These are phyloP conservation scores for Albifimbria verrucaria DNA, from an alignment of 2,329 filamentous ascomycete species.

Conservation along the genomic window DNA sequence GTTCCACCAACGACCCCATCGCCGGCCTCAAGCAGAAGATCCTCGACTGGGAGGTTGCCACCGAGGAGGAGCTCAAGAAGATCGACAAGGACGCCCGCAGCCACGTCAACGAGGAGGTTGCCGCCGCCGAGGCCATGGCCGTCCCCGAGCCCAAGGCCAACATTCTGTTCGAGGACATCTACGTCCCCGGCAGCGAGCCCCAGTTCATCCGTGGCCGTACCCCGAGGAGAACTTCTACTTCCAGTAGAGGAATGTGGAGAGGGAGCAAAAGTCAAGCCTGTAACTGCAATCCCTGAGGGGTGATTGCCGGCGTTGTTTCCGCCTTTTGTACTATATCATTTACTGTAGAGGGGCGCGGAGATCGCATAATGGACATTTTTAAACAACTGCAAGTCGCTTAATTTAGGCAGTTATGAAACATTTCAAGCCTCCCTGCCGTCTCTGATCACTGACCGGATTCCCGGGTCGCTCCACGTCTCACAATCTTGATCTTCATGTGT, in stretches of 20 bases:
- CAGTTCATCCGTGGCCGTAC: constrained; percentile 83
- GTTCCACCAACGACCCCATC: constrained; percentile 97
- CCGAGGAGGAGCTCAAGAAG: constrained; percentile 92
- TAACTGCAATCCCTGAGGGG: neutral
- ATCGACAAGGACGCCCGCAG: constrained; percentile 91
- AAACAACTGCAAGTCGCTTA: constrained; percentile 6
- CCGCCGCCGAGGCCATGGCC: constrained; percentile 83
- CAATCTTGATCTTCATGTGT: no score
- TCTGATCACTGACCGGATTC: no score
- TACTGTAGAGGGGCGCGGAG: constrained; percentile 18
- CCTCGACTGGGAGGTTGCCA: constrained; percentile 87
- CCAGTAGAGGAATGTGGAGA: constrained; percentile 32
- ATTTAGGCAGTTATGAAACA: no score
- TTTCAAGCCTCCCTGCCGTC: no score
- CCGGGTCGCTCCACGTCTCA: no score
- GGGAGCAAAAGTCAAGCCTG: neutral
- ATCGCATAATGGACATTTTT: constrained; percentile 8
- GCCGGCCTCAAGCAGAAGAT: constrained; percentile 98
- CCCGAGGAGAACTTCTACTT: constrained; percentile 94
- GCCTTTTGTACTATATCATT: constrained; percentile 20
- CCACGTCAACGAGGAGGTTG: constrained; percentile 86
- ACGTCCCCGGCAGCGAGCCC: constrained; percentile 84
- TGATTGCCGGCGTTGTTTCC: neutral
- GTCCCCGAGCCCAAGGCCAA: constrained; percentile 72
- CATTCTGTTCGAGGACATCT: constrained; percentile 96